phyloP scores from a whole-genome alignment of 345 rosid species.

The Gossypium rotundifolium region DNA sequence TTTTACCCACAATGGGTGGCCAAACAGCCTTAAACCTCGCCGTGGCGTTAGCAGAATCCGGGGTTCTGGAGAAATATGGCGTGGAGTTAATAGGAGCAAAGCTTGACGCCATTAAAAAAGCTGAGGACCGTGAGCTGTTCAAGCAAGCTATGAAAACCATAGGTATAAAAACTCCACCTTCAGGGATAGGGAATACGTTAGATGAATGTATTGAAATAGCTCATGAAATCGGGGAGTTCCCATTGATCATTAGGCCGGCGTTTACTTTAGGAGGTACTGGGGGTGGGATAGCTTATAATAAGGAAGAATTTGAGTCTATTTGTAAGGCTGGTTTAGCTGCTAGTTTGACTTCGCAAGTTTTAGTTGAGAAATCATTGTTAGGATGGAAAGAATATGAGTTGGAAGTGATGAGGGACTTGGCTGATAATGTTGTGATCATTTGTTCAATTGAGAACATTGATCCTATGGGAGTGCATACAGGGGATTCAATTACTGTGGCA shows the following conservation, averaged over 20 bases:
- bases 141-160: constrained; percentile 86
- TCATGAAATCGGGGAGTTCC: constrained; percentile 73
- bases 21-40: constrained; percentile 95
- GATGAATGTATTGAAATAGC: constrained; percentile 80
- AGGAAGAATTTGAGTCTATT: constrained; percentile 76
- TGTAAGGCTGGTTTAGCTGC: constrained; percentile 90
- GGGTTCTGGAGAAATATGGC: constrained; percentile 60
- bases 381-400: constrained; percentile 99
- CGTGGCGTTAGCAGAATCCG: constrained; percentile 78
- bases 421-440: constrained; percentile 94
- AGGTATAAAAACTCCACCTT: constrained; percentile 87
- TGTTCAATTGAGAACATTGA: constrained; percentile 97
- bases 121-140: constrained; percentile 85
- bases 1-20: constrained; percentile 96
- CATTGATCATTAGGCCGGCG: constrained; percentile 93
- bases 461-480: constrained; percentile 98
- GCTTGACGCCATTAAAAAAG: constrained; percentile 84
- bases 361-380: constrained; percentile 91
- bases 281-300: constrained; percentile 94
- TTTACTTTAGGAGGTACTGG: constrained; percentile 96
- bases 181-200: constrained; percentile 77
- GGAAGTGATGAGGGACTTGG: constrained; percentile 96
- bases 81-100: constrained; percentile 94
- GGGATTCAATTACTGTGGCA: constrained; percentile 95
- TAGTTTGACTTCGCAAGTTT: constrained; percentile 75